Conservation (phyloP, 140 eudicot species). For the Ambrosia hybrid region DNA sequence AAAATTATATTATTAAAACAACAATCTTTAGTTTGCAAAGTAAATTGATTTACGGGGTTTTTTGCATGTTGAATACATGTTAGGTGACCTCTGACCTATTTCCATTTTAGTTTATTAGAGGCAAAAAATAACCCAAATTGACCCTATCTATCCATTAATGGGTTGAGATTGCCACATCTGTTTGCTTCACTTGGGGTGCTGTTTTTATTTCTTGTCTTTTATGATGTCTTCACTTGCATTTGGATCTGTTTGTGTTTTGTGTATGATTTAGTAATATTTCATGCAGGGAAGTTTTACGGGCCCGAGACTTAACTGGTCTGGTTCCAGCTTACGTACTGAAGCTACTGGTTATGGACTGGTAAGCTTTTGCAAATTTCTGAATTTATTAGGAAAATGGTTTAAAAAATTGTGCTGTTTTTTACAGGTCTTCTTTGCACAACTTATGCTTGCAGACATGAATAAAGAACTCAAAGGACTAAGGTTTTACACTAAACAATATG, state of each 20-base stretch:
- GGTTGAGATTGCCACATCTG: not conserved
- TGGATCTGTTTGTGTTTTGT: too few relatives aligned
- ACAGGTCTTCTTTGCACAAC: constrained; percentile 97
- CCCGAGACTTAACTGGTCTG: constrained; percentile 89
- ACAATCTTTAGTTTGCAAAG: not conserved
- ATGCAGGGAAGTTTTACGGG: constrained; percentile 97
- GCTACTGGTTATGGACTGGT: constrained; percentile 99
- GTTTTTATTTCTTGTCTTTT: not conserved
- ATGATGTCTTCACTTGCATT: too few relatives aligned
- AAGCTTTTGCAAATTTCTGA: constrained; percentile 7
- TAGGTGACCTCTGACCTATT: not conserved
- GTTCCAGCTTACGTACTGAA: constrained; percentile 91
- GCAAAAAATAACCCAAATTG: not conserved
- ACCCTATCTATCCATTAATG: not conserved
- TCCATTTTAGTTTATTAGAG: not conserved
- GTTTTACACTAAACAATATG: constrained; percentile 37
- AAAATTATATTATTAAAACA: not conserved
- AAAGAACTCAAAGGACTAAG: constrained; percentile 96
- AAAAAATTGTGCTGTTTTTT: constrained; percentile 24
- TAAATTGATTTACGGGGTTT: not conserved
- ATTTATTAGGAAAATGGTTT: constrained; percentile 16
- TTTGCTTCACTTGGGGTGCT: constrained; percentile 12
- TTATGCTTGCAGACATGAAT: constrained; percentile 91
- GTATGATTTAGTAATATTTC: not conserved
- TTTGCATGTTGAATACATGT: not conserved